Conservation (phyloP, 1,284 basidiomycete genomes). For the Trichosporon sp. region DNA sequence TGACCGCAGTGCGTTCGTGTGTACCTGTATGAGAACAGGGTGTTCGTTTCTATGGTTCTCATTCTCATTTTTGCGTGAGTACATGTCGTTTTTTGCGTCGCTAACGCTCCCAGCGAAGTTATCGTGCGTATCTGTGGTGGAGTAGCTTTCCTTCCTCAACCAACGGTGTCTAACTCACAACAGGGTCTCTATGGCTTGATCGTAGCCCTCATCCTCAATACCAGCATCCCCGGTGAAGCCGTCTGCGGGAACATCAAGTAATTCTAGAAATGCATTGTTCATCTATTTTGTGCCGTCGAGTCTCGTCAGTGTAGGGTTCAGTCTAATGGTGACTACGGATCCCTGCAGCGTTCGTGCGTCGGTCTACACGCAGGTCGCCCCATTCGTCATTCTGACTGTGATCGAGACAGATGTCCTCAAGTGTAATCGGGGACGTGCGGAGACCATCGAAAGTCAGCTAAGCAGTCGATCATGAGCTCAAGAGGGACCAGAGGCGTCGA, state of each 20-base stretch:
- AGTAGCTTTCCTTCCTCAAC: background rate
- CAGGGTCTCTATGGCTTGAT: slow-evolving; percentile 55
- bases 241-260: slow-evolving; percentile 13
- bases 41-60: slow-evolving; percentile 71
- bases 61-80: slow-evolving; percentile 52
- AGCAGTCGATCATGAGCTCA: too few species aligned
- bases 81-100: background rate
- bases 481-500: too few species aligned
- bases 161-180: background rate
- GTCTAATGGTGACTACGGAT: too few species aligned
- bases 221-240: slow-evolving; percentile 25
- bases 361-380: too few species aligned
- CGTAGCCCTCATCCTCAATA: slow-evolving; percentile 55
- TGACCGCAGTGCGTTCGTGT: slow-evolving; percentile 50
- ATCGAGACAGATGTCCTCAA: too few species aligned
- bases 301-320: too few species aligned
- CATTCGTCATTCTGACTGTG: too few species aligned
- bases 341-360: too few species aligned
- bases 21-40: slow-evolving; percentile 54
- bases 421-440: too few species aligned
- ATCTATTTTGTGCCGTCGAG: too few species aligned
- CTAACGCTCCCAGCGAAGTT: slow-evolving; percentile 29
- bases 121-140: slow-evolving; percentile 16
- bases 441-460: too few species aligned
- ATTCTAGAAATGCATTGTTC: slow-evolving; percentile 2